These are phyloP conservation scores for Colletotrichum limetticola DNA, from an alignment of 2,329 filamentous ascomycete genomes.

Conservation along the genomic window DNA sequence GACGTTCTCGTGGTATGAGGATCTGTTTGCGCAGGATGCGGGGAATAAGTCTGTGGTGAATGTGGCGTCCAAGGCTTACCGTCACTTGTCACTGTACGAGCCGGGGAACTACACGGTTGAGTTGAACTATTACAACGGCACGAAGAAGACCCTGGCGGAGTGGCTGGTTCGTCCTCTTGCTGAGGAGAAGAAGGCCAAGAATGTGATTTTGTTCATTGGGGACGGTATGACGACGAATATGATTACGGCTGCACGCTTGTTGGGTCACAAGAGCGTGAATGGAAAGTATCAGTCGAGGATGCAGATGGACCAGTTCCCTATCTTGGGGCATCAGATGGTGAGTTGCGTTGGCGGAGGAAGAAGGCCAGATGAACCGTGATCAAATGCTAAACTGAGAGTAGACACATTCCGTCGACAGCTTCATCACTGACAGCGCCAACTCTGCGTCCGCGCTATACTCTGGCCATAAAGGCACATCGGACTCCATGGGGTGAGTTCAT, in stretches of 20 bases:
- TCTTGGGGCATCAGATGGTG: constrained; percentile 83
- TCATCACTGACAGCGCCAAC: constrained; percentile 89
- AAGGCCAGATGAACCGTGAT: background rate
- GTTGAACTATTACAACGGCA: constrained; percentile 78
- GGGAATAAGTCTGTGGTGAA: constrained; percentile 78
- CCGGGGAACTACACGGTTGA: constrained; percentile 83
- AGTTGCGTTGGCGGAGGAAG: constrained; percentile 55
- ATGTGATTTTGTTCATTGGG: constrained; percentile 84
- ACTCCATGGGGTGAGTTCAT: constrained; percentile 72
- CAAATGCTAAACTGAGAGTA: background rate
- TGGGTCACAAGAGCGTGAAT: constrained; percentile 85
- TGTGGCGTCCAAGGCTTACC: constrained; percentile 82
- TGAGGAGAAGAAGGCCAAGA: constrained; percentile 80
- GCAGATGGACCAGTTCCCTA: constrained; percentile 84
- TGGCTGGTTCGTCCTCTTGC: constrained; percentile 81
- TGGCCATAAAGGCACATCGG: constrained; percentile 86
- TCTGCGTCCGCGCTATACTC: constrained; percentile 84
- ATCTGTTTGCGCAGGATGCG: constrained; percentile 81
- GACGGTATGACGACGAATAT: constrained; percentile 80
- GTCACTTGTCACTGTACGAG: constrained; percentile 79
- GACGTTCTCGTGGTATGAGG: constrained; percentile 86
- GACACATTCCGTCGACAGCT: constrained; percentile 85
- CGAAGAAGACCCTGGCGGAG: constrained; percentile 73
- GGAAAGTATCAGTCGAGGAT: constrained; percentile 82
- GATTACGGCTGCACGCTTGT: constrained; percentile 80